These are phyloP conservation scores for Suillus luteus DNA, from an alignment of 768 basidiomycete species.

Conservation along the genomic window DNA sequence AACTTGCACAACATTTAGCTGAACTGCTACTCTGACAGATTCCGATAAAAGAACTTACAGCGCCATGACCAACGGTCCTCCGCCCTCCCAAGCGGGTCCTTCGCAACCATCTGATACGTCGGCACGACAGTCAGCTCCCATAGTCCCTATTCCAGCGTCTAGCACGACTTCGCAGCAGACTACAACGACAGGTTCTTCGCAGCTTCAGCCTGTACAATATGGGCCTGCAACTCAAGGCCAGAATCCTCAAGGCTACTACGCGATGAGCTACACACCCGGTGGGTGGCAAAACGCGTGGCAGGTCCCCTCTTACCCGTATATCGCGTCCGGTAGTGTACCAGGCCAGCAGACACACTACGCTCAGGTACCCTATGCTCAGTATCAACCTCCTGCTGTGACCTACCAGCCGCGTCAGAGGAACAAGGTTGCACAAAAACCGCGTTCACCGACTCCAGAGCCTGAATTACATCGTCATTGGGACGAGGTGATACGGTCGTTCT, in stretches of 20 bases:
- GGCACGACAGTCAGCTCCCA: conserved; percentile 8
- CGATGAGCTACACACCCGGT: conserved; percentile 35
- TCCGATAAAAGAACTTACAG: background rate
- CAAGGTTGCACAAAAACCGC: conserved; percentile 29
- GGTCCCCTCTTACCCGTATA: conserved; percentile 35
- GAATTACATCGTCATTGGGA: conserved; percentile 64
- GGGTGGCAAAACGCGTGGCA: conserved; percentile 37
- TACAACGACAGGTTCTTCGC: conserved; percentile 20
- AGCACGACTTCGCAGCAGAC: conserved; percentile 13
- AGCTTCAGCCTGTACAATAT: conserved; percentile 22
- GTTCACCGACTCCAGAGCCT: conserved; percentile 42
- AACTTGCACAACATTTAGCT: background rate
- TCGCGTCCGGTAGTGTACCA: conserved; percentile 29
- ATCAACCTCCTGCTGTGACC: conserved; percentile 24
- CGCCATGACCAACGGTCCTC: conserved; percentile 43
- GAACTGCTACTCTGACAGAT: background rate
- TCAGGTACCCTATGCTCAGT: conserved; percentile 37
- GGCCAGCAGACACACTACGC: conserved; percentile 37
- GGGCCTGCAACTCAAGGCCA: conserved; percentile 19
- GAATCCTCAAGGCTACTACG: conserved; percentile 34
- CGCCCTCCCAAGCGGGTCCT: conserved; percentile 43
- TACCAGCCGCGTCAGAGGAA: conserved; percentile 36
- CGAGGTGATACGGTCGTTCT: conserved; percentile 51
- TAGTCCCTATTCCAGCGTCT: conserved; percentile 18
- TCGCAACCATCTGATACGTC: conserved; percentile 26